phyloP scores from a whole-genome alignment of 139 green algal genomes.

The Chlorella sp. region DNA sequence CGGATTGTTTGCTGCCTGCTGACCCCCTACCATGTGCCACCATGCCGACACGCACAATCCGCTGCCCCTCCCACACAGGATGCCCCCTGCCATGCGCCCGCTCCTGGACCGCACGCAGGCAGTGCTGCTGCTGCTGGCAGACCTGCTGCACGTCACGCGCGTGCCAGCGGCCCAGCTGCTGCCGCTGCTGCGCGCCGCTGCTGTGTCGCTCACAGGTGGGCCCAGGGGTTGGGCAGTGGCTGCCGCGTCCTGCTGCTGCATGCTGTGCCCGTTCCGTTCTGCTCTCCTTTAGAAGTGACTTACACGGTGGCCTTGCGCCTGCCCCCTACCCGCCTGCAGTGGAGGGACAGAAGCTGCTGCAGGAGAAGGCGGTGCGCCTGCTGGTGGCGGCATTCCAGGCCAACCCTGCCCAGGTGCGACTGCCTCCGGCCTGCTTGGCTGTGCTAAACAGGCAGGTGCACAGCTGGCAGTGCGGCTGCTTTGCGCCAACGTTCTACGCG shows the following conservation, averaged over 20 bases:
- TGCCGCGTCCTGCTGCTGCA: too few relatives aligned
- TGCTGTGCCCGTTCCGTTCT: too few relatives aligned
- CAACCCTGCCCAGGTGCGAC: slow-evolving; percentile 30
- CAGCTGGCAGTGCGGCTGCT: too few relatives aligned
- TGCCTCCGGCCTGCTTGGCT: background rate
- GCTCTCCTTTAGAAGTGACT: too few relatives aligned
- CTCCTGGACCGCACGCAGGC: slow-evolving; percentile 45
- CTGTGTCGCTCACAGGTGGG: slow-evolving; percentile 51
- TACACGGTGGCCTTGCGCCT: too few relatives aligned
- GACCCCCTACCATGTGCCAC: too few relatives aligned
- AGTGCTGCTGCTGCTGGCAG: slow-evolving; percentile 39
- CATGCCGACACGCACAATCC: background rate
- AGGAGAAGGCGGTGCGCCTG: slow-evolving; percentile 62
- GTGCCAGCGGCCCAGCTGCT: slow-evolving; percentile 56
- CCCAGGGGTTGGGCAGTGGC: too few relatives aligned
- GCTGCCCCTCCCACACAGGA: slow-evolving; percentile 1
- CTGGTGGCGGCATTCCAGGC: slow-evolving; percentile 57
- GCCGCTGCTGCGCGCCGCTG: slow-evolving; percentile 64
- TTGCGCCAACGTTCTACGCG: too few relatives aligned
- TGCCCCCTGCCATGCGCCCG: slow-evolving; percentile 8
- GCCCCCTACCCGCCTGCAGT: slow-evolving; percentile 23
- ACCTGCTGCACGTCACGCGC: slow-evolving; percentile 47
- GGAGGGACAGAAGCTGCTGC: slow-evolving; percentile 61
- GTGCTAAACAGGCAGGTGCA: too few relatives aligned
- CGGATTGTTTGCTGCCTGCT: too few relatives aligned